Evolutionary conservation across 2,329 filamentous ascomycete genomes (phyloP).

Genomic region (Verruconis gallopava): DNA sequence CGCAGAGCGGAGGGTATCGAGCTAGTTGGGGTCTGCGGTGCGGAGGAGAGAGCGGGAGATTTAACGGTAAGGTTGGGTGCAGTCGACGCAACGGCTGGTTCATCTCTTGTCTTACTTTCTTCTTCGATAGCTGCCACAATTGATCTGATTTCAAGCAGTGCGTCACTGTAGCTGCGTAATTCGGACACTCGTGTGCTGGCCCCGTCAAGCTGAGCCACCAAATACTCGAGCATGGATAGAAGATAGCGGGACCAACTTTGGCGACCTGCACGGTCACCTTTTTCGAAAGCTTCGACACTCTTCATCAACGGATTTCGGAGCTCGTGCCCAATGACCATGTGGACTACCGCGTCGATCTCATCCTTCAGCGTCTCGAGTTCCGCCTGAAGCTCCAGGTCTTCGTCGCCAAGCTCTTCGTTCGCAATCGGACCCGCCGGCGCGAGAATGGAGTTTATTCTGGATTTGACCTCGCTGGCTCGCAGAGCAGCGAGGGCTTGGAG

Average conservation of each 20-base stretch:
- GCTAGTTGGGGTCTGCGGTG: neutral
- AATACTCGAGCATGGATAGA: slow-evolving; percentile 28
- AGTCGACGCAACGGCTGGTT: neutral
- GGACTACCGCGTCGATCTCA: slow-evolving; percentile 55
- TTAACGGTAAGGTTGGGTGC: neutral
- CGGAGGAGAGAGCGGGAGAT: neutral
- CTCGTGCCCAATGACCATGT: slow-evolving; percentile 59
- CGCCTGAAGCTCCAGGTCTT: slow-evolving; percentile 41
- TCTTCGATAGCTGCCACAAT: slow-evolving; percentile 1
- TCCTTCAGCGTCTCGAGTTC: slow-evolving; percentile 58
- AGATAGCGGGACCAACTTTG: slow-evolving; percentile 31
- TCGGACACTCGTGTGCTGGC: slow-evolving; percentile 18
- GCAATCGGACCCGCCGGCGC: slow-evolving; percentile 25
- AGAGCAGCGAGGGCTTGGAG: slow-evolving; percentile 33
- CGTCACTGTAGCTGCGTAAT: slow-evolving; percentile 16
- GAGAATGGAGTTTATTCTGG: slow-evolving; percentile 36
- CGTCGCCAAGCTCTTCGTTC: slow-evolving; percentile 17
- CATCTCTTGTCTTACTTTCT: slow-evolving; percentile 2
- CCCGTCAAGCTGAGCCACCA: slow-evolving; percentile 21
- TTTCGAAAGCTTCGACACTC: slow-evolving; percentile 22
- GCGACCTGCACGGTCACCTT: slow-evolving; percentile 22
- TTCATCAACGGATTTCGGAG: slow-evolving; percentile 48
- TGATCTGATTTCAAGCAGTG: slow-evolving; percentile 13
- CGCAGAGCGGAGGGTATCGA: neutral
- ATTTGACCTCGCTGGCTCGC: slow-evolving; percentile 28